Conservation (phyloP, 108 stramenopile species). For the Stephanodiscus triporus region DNA sequence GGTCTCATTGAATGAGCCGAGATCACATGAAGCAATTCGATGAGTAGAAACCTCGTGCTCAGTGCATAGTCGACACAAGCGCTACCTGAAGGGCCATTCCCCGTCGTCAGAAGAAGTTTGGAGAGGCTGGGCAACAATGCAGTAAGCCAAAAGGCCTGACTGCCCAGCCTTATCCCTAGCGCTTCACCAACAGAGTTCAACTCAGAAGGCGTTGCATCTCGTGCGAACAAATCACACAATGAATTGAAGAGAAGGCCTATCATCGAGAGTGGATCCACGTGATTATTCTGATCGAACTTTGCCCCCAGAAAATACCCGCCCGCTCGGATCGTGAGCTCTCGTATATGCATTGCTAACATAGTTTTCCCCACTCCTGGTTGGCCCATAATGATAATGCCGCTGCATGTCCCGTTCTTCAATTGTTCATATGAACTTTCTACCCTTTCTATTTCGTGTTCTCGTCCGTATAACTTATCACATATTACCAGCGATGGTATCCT, state of each 20-base stretch:
- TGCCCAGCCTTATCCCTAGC: neutral
- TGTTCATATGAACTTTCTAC: constrained; percentile 21
- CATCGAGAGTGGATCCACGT: constrained; percentile 17
- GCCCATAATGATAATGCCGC: constrained; percentile 22
- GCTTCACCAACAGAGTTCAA: constrained; percentile 5
- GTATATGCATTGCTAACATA: constrained; percentile 13
- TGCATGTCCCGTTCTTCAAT: neutral
- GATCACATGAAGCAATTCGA: constrained; percentile 6
- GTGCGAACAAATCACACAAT: constrained; percentile 17
- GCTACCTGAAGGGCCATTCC: neutral
- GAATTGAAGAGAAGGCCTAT: constrained; percentile 20
- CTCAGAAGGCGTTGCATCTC: constrained; percentile 7
- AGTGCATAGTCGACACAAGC: constrained; percentile 10
- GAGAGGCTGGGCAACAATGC: constrained; percentile 22
- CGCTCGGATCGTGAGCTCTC: neutral
- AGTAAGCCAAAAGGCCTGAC: constrained; percentile 5
- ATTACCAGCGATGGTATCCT: neutral
- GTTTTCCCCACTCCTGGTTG: constrained; percentile 35
- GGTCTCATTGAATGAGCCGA: constrained; percentile 7
- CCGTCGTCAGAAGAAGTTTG: constrained; percentile 6
- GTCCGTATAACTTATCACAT: constrained; percentile 28
- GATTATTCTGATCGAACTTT: constrained; percentile 36
- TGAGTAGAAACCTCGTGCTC: constrained; percentile 25
- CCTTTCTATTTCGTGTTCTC: constrained; percentile 14
- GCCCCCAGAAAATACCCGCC: constrained; percentile 21